Evolutionary conservation across 768 basidiomycete species (phyloP), one percentile per base, ranked within the genome.

Genomic region (Hortiboletus flavorubellus): DNA sequence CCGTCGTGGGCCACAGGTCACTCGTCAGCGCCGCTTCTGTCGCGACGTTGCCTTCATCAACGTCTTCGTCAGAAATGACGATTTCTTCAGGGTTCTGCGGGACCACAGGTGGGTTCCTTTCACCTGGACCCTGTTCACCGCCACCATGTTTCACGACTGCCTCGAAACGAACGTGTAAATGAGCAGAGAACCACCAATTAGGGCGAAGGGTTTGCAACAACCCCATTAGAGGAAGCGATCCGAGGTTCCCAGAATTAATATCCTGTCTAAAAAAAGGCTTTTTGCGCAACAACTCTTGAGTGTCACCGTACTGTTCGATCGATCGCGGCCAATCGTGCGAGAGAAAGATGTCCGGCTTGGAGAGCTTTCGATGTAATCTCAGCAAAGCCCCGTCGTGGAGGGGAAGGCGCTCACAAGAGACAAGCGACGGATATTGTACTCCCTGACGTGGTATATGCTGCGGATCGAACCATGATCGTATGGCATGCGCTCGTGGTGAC

Each of bases 241-340:
- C 96, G 12, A 97, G 81, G 12, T 72, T 76, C 35, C 89, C 87
- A 34, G 60, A 73, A 18, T 75, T 68, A 56, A 94, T 78, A 71
- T 98, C 92, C 26, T 76, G 72, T 35, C 77, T 76, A 66, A 98
- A 87, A 72, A 87, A 89, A 1, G 85, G 83, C 68, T 95, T 98
- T 41, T 82, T 80, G 3, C 83, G 76, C 14, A 98, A 72, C 0
- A 99, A 76, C 9, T 64, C 76, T 7, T 65, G 63, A 8, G 86
- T 69, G 64, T 98, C 80, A 16, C 95, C 94, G 59, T 93, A 78
- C 9, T 84, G 83, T 55, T 89, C 93, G 51, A 99, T 94, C 2
- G 78, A 78, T 40, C 82, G 80, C 0, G 97, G 97, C 97, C 96
- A 99, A 71, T 98, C 97, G 67, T 99, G 96, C 2, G 95, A 98